Evolutionary conservation across 2,329 filamentous ascomycete species (phyloP).

Genomic region (Aspergillus neoniger): DNA sequence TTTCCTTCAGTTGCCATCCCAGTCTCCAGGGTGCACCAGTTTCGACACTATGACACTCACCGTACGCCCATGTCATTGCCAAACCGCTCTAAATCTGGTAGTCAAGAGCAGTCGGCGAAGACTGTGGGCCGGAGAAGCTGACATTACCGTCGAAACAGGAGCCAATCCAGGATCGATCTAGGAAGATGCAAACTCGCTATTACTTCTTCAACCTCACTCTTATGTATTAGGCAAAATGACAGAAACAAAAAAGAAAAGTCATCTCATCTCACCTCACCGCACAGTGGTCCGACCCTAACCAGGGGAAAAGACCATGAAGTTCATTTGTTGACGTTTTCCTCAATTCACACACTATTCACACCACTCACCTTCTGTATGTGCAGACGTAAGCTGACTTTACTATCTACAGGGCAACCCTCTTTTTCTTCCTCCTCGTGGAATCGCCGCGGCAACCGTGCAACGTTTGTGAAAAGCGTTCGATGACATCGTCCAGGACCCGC

Average conservation of each 20-base stretch:
- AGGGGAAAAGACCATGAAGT: neutral
- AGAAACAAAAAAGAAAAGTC: neutral
- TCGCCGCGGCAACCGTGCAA: neutral
- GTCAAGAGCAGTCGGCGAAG: neutral
- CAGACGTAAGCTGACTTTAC: neutral
- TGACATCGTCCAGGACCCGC: too few species aligned
- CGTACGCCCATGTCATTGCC: neutral
- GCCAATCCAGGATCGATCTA: neutral
- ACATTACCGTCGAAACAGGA: neutral
- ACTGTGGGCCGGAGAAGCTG: neutral
- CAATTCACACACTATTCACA: neutral
- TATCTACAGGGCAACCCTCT: neutral
- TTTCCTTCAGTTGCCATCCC: neutral
- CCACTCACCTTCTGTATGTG: neutral
- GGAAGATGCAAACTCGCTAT: neutral
- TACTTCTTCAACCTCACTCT: neutral
- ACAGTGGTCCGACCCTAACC: neutral
- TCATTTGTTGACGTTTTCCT: neutral
- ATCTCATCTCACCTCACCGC: neutral
- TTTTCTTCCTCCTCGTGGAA: neutral
- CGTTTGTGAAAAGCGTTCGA: too few species aligned
- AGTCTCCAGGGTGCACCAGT: neutral
- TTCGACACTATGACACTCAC: neutral
- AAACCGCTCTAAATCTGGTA: neutral
- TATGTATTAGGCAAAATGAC: neutral